Evolutionary conservation across 805 yeast species (phyloP).

Genomic region (Blastobotrys terrestris): DNA sequence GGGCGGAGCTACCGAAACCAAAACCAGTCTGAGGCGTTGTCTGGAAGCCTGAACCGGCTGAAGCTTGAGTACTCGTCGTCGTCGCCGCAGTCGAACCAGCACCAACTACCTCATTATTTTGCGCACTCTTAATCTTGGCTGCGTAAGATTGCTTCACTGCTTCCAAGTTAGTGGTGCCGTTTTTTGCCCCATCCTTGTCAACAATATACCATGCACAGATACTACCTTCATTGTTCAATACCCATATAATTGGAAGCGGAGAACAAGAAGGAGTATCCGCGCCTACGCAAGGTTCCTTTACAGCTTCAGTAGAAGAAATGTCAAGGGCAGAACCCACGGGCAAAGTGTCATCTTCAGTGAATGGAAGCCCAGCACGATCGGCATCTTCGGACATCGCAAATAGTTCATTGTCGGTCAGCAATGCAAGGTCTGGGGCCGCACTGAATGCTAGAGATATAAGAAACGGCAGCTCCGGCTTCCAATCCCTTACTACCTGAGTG

Average conservation of each 20-base stretch:
- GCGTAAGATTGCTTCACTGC: conserved; percentile 1
- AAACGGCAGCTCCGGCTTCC: conserved; percentile 17
- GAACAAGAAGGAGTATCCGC: conserved; percentile 44
- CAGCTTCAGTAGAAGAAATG: conserved; percentile 38
- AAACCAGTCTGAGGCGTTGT: not conserved
- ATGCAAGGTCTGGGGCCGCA: conserved; percentile 55
- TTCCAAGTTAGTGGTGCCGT: conserved; percentile 8
- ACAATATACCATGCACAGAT: conserved; percentile 61
- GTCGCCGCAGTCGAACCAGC: conserved; percentile 1
- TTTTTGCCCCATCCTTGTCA: conserved; percentile 46
- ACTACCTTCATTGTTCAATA: conserved; percentile 57
- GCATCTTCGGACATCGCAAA: conserved; percentile 58
- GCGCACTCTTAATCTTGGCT: conserved; percentile 1
- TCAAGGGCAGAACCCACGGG: conserved; percentile 69
- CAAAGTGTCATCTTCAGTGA: conserved; percentile 56
- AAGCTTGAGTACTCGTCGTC: too few relatives aligned
- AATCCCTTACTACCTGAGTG: conserved; percentile 15
- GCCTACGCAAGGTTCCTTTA: conserved; percentile 50
- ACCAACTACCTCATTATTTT: not conserved
- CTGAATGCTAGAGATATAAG: conserved; percentile 51
- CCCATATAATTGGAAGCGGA: conserved; percentile 62
- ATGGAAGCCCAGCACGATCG: conserved; percentile 67
- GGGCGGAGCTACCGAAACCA: conserved; percentile 1
- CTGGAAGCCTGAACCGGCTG: not conserved
- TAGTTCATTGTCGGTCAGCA: conserved; percentile 35